Percentiles rank a stretch among this genome's conserved stretches.
Conservation (phyloP, 768 basidiomycete genomes). For the Mycena belliarum region DNA sequence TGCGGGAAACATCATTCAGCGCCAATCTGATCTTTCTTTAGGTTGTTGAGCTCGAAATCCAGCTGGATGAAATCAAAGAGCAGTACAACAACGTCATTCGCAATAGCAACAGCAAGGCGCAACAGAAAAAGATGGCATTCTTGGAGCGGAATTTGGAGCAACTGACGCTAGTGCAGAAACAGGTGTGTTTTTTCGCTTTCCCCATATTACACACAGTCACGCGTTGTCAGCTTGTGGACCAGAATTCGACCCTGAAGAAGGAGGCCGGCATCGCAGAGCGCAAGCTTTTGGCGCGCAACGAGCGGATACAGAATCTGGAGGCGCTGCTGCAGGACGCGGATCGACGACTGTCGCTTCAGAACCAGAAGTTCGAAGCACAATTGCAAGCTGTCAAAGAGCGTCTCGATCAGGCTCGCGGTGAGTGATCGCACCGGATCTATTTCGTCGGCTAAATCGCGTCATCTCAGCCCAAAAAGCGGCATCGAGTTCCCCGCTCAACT, state of each 20-base stretch:
- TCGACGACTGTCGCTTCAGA: constrained; percentile 86
- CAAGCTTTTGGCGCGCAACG: constrained; percentile 93
- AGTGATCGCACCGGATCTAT: constrained; percentile 28
- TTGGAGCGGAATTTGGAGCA: constrained; percentile 95
- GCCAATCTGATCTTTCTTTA: constrained; percentile 31
- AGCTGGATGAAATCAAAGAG: constrained; percentile 97
- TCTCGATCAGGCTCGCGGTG: constrained; percentile 90
- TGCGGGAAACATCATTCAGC: neutral
- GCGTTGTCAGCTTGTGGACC: constrained; percentile 83
- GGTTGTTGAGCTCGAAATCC: constrained; percentile 99
- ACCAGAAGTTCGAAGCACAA: constrained; percentile 94
- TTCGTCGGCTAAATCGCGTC: constrained; percentile 15
- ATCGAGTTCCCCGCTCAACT: constrained; percentile 70
- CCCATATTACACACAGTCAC: constrained; percentile 18
- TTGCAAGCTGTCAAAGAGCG: constrained; percentile 90
- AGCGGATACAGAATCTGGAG: constrained; percentile 97
- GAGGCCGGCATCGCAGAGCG: constrained; percentile 96
- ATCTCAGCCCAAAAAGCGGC: constrained; percentile 75
- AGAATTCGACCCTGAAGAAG: constrained; percentile 96
- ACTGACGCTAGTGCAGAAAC: constrained; percentile 93
- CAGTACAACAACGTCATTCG: constrained; percentile 98
- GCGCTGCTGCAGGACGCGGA: constrained; percentile 91
- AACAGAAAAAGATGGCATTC: constrained; percentile 99
- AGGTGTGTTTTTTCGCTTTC: constrained; percentile 53
- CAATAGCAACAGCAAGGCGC: constrained; percentile 97